A percentile compares a stretch with the other conserved stretches of the same genome.
Evolutionary conservation across 1,284 basidiomycete genomes (phyloP).

Genomic region (Marasmius oreades): DNA sequence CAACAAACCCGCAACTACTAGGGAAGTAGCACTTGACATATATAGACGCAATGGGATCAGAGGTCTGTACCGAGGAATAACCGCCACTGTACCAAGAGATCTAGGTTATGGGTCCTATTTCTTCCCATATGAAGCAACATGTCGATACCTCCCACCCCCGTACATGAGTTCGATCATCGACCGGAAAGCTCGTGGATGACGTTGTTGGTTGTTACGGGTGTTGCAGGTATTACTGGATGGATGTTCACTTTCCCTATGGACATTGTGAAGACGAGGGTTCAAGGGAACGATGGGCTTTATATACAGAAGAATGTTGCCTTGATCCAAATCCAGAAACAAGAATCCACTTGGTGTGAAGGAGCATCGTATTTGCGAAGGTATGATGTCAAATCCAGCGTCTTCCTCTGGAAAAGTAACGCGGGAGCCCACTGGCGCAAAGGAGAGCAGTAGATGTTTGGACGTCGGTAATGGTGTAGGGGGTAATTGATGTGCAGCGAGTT

Average conservation of each 20-base stretch:
- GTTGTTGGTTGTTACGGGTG: background rate
- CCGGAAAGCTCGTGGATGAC: background rate
- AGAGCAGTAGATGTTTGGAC: slow-evolving; percentile 47
- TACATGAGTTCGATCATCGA: background rate
- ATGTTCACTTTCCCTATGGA: background rate
- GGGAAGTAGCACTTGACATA: background rate
- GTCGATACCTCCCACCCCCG: background rate
- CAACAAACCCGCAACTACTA: background rate
- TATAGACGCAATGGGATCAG: background rate
- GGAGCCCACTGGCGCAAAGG: slow-evolving; percentile 36
- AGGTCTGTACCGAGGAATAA: background rate
- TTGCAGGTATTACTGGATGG: background rate
- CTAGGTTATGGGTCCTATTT: background rate
- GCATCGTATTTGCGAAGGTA: slow-evolving; percentile 41
- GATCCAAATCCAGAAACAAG: slow-evolving; percentile 32
- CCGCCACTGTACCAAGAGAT: background rate
- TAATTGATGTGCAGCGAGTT: slow-evolving; percentile 22
- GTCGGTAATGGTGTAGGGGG: slow-evolving; percentile 26
- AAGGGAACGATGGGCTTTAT: background rate
- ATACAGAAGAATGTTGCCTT: slow-evolving; percentile 34
- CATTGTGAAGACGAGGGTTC: background rate
- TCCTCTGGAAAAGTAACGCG: slow-evolving; percentile 28
- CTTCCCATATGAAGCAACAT: background rate
- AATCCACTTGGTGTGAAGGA: slow-evolving; percentile 41
- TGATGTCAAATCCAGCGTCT: slow-evolving; percentile 37